phyloP scores from a whole-genome alignment of 2,329 filamentous ascomycete species.

The Penicillium sp. region DNA sequence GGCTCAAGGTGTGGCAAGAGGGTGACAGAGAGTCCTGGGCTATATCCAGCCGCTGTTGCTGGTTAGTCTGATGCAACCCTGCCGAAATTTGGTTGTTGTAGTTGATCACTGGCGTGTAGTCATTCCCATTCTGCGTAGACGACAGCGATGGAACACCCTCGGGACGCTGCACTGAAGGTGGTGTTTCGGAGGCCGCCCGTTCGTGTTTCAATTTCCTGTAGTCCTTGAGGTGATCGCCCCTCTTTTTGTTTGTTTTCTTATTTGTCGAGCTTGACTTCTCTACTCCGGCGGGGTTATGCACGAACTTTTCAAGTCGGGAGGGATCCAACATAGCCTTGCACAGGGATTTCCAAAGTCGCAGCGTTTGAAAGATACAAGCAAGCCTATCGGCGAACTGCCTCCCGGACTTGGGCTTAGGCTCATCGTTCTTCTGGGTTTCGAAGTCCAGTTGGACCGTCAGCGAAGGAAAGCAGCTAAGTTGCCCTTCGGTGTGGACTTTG shows the following conservation, averaged over 20 bases:
- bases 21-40: not conserved
- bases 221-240: not conserved
- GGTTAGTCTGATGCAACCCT: not conserved
- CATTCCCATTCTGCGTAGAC: not conserved
- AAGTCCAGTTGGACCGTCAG: not conserved
- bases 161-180: not conserved
- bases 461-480: not conserved
- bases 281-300: not conserved
- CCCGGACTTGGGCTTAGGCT: too few relatives aligned
- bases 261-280: not conserved
- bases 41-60: not conserved
- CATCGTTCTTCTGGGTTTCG: too few relatives aligned
- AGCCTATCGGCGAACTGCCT: not conserved
- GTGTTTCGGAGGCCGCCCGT: too few relatives aligned
- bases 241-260: not conserved
- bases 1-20: not conserved
- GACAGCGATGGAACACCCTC: not conserved
- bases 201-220: too few relatives aligned
- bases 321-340: not conserved
- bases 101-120: not conserved
- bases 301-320: not conserved
- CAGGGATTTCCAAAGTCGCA: too few relatives aligned
- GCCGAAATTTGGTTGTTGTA: not conserved
- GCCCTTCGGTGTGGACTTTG: not conserved
- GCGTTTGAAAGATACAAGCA: too few relatives aligned